These are phyloP conservation scores for Populus tomentosa DNA, from an alignment of 441 rosid species.

Conservation along the genomic window DNA sequence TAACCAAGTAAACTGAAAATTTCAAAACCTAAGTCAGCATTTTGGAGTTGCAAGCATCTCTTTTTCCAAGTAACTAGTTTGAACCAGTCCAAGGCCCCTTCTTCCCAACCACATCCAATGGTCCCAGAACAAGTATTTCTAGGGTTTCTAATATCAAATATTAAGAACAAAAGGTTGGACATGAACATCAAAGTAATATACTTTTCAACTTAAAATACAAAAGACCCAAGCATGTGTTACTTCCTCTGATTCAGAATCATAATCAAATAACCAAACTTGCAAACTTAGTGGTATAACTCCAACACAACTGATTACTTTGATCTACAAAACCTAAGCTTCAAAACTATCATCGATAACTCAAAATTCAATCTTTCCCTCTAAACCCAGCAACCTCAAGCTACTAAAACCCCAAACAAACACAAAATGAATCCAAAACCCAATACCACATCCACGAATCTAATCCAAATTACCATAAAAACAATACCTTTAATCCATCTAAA, in stretches of 20 bases:
- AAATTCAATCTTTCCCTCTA: slow-evolving; percentile 14
- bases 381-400: slow-evolving; percentile 19
- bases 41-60: not conserved
- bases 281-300: not conserved
- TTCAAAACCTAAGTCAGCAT: not conserved
- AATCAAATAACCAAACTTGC: not conserved
- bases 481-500: slow-evolving; percentile 13
- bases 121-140: not conserved
- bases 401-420: slow-evolving; percentile 12
- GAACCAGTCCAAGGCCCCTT: not conserved
- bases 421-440: not conserved
- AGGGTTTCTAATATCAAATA: not conserved
- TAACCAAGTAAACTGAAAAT: not conserved
- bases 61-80: not conserved
- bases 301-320: slow-evolving; percentile 15
- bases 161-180: not conserved
- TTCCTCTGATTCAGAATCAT: not conserved
- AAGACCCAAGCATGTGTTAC: not conserved
- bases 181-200: not conserved
- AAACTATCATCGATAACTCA: slow-evolving; percentile 10
- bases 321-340: slow-evolving; percentile 16
- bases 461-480: not conserved
- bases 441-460: not conserved
- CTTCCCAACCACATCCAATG: not conserved
- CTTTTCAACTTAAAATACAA: not conserved